Percentiles rank a stretch among this genome's conserved stretches.
Evolutionary conservation across 257 asterid species (phyloP).

Genomic region (Echium plantagineum): DNA sequence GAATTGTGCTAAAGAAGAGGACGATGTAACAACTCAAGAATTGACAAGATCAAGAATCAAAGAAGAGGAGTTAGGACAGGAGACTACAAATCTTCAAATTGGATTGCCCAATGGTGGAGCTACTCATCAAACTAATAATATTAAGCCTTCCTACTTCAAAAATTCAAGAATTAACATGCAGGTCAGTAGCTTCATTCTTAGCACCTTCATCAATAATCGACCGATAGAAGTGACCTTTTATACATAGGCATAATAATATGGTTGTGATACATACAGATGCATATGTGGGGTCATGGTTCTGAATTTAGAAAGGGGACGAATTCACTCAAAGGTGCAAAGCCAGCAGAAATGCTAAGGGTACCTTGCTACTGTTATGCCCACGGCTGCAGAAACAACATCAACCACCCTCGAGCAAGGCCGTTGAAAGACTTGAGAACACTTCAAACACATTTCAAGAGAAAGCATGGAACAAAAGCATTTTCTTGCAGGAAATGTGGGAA

Average conservation of each 20-base stretch:
- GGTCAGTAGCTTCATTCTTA: slow-evolving; percentile 25
- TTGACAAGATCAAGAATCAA: neutral
- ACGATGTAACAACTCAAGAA: neutral
- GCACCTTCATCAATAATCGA: neutral
- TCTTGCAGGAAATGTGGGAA: slow-evolving; percentile 70
- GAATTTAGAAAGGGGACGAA: slow-evolving; percentile 76
- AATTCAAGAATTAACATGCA: slow-evolving; percentile 91
- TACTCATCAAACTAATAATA: slow-evolving; percentile 4
- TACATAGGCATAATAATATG: too few relatives aligned
- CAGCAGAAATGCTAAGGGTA: slow-evolving; percentile 79
- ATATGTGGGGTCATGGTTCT: slow-evolving; percentile 99
- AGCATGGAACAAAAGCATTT: slow-evolving; percentile 79
- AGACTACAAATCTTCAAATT: slow-evolving; percentile 54
- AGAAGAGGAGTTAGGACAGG: slow-evolving; percentile 31
- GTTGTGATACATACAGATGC: slow-evolving; percentile 46
- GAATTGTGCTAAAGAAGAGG: slow-evolving; percentile 23
- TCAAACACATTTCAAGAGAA: slow-evolving; percentile 88
- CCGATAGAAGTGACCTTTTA: too few relatives aligned
- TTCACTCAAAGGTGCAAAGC: slow-evolving; percentile 69
- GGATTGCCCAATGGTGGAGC: slow-evolving; percentile 50
- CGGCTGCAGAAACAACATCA: slow-evolving; percentile 84
- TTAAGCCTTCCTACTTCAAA: slow-evolving; percentile 13
- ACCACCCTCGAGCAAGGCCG: slow-evolving; percentile 80
- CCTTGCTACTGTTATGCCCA: slow-evolving; percentile 82
- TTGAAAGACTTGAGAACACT: slow-evolving; percentile 84